A percentile compares a stretch with the other conserved stretches of the same genome.
phyloP scores from a whole-genome alignment of 225 moss, liverwort and hornwort species.

The Marchantia polymorpha region DNA sequence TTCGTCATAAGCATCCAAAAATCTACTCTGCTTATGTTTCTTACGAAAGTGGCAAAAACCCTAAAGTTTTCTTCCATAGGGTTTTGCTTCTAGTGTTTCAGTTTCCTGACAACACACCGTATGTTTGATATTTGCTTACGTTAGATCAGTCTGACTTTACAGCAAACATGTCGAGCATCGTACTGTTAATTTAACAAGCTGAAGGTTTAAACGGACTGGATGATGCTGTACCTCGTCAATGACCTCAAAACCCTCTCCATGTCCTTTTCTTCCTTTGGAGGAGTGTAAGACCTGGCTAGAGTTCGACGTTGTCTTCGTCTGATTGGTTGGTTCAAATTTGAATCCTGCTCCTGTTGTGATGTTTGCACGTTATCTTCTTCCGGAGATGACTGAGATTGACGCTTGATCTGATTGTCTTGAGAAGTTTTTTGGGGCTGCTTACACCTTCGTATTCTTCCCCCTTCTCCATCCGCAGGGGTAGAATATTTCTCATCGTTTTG shows the following conservation, averaged over 20 bases:
- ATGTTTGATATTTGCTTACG: too few relatives aligned
- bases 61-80: too few relatives aligned
- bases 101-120: background rate
- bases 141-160: too few relatives aligned
- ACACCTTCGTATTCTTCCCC: constrained; percentile 66
- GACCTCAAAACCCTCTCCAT: constrained; percentile 84
- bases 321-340: constrained; percentile 49
- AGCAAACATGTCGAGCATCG: too few relatives aligned
- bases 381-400: constrained; percentile 45
- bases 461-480: constrained; percentile 52
- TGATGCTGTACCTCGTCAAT: constrained; percentile 65
- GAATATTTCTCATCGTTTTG: constrained; percentile 39
- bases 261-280: constrained; percentile 76
- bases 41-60: background rate
- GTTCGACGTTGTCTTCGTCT: constrained; percentile 62
- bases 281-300: constrained; percentile 54
- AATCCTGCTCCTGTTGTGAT: constrained; percentile 27
- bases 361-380: constrained; percentile 22
- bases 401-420: constrained; percentile 39
- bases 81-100: too few relatives aligned
- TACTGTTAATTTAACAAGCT: background rate
- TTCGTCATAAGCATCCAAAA: background rate
- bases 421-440: constrained; percentile 39
- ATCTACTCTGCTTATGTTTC: background rate
- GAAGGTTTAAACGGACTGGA: background rate